Evolutionary conservation across 352 stramenopile genomes (phyloP).

Genomic region (Thraustochytrium sp.): DNA sequence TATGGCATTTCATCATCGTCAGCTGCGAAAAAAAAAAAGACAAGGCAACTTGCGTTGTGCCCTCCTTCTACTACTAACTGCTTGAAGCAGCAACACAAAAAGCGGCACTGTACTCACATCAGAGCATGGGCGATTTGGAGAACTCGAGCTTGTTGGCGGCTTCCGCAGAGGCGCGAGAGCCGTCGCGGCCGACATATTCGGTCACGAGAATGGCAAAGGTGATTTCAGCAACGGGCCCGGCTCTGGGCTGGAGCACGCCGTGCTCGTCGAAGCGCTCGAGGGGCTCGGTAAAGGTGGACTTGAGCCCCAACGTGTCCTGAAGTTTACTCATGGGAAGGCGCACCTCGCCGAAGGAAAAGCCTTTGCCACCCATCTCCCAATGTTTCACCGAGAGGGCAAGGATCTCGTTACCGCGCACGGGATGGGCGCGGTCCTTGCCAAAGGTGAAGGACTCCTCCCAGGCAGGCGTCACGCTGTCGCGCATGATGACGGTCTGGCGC

Average conservation of each 20-base stretch:
- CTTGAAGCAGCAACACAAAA: no score
- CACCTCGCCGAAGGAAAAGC: constrained; percentile 16
- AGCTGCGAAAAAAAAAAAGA: neutral
- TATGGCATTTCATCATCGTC: neutral
- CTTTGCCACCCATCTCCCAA: constrained; percentile 1
- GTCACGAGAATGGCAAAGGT: constrained; percentile 9
- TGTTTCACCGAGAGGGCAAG: neutral
- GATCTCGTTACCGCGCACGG: constrained; percentile 22
- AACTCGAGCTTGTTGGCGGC: neutral
- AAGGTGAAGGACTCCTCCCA: constrained; percentile 27
- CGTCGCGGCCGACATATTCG: neutral
- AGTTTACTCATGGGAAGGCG: neutral
- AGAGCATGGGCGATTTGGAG: constrained; percentile 38
- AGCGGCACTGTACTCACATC: no score
- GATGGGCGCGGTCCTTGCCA: neutral
- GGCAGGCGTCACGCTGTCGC: neutral
- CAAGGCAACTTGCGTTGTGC: neutral
- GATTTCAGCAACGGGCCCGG: neutral
- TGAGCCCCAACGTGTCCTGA: neutral
- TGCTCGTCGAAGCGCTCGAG: neutral
- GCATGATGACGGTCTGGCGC: constrained; percentile 1
- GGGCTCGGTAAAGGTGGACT: neutral
- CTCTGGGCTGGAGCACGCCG: neutral
- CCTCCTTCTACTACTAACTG: neutral
- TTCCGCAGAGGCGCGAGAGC: neutral